Evolutionary conservation across 768 basidiomycete species (phyloP).

Genomic region (Imleria badia): DNA sequence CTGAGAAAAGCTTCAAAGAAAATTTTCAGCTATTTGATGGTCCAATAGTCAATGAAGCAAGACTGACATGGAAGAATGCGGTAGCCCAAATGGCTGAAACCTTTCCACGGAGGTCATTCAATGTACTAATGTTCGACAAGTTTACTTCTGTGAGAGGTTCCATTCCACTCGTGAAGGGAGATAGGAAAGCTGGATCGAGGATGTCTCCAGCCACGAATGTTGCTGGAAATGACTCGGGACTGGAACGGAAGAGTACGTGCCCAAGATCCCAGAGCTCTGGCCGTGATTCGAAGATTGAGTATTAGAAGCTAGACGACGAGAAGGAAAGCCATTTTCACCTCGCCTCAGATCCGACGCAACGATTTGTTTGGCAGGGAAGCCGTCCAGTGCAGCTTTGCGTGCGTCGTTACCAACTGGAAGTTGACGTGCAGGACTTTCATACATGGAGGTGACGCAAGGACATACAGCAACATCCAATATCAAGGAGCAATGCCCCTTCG

Average conservation of each 20-base stretch:
- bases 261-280: constrained; percentile 63
- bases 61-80: constrained; percentile 43
- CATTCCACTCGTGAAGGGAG: constrained; percentile 22
- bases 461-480: constrained; percentile 46
- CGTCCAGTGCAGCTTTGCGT: constrained; percentile 41
- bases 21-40: constrained; percentile 23
- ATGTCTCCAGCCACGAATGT: constrained; percentile 56
- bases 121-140: constrained; percentile 35
- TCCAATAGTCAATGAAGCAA: constrained; percentile 9
- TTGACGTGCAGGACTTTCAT: not conserved
- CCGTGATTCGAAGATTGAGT: not conserved
- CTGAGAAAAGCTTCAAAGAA: constrained; percentile 25
- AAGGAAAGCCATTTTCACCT: constrained; percentile 25
- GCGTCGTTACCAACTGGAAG: constrained; percentile 42
- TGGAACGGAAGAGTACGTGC: constrained; percentile 57
- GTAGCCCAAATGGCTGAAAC: constrained; percentile 50
- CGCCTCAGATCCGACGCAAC: constrained; percentile 39
- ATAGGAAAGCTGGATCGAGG: constrained; percentile 47
- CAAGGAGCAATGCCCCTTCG: constrained; percentile 39
- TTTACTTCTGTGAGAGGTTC: constrained; percentile 21
- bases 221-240: constrained; percentile 50
- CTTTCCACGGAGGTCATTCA: constrained; percentile 46
- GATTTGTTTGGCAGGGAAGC: constrained; percentile 38
- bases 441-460: not conserved
- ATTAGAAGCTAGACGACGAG: not conserved